phyloP scores from a whole-genome alignment of 495 filamentous ascomycete genomes.

The Podospora comata region DNA sequence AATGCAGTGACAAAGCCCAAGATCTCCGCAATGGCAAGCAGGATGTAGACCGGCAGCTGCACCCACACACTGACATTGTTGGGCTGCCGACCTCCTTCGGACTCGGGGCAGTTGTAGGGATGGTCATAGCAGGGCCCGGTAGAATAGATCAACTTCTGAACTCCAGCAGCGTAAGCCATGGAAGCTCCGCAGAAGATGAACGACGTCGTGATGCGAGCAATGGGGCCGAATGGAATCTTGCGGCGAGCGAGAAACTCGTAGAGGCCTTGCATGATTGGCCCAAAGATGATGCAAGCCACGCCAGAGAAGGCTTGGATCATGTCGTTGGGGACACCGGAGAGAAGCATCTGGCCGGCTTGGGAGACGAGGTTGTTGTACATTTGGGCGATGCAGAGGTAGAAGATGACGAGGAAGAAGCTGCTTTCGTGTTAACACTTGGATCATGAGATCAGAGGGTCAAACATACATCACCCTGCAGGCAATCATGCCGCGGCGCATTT shows the following conservation, averaged over 20 bases:
- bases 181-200: constrained; percentile 43
- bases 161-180: constrained; percentile 49
- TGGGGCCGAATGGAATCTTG: constrained; percentile 45
- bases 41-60: constrained; percentile 41
- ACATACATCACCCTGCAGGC: constrained; percentile 47
- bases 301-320: constrained; percentile 33
- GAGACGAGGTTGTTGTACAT: constrained; percentile 45
- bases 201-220: constrained; percentile 50
- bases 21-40: constrained; percentile 42
- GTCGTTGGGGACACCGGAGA: constrained; percentile 51
- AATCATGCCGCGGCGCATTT: constrained; percentile 40
- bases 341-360: constrained; percentile 52
- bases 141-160: constrained; percentile 49
- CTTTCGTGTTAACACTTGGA: background rate
- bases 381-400: constrained; percentile 55
- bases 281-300: constrained; percentile 43
- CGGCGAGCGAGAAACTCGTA: constrained; percentile 43
- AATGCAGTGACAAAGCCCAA: constrained; percentile 40
- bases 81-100: constrained; percentile 23
- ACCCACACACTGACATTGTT: constrained; percentile 41
- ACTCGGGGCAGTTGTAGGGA: constrained; percentile 39
- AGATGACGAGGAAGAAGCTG: constrained; percentile 52
- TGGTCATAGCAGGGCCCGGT: constrained; percentile 50
- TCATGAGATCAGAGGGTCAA: background rate
- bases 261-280: constrained; percentile 47